A percentile compares a stretch with the other conserved stretches of the same genome.
phyloP scores from a whole-genome alignment of 352 stramenopile species.

The Phytophthora citricola region DNA sequence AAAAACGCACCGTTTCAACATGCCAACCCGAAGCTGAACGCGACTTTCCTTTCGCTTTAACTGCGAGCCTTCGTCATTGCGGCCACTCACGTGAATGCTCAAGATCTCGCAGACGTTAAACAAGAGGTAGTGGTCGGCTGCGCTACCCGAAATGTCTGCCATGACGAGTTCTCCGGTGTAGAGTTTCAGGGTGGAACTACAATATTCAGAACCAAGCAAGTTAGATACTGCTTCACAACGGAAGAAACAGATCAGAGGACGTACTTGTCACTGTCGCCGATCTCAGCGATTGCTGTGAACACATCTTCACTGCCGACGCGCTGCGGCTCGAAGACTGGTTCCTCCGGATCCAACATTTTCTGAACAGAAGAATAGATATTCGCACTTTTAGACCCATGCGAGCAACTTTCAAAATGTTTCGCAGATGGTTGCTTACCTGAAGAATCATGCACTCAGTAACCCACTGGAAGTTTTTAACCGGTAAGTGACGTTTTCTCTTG shows the following conservation, averaged over 20 bases:
- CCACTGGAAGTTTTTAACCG: conserved; percentile 78
- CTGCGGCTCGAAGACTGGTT: conserved; percentile 56
- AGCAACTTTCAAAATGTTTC: neutral
- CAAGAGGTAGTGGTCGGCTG: conserved; percentile 74
- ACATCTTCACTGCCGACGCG: conserved; percentile 41
- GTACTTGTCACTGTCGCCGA: conserved; percentile 68
- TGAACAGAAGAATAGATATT: conserved; percentile 23
- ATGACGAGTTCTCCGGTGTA: conserved; percentile 78
- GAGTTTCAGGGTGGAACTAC: conserved; percentile 59
- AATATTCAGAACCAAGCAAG: conserved; percentile 7
- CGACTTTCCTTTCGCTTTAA: conserved; percentile 32
- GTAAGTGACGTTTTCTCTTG: conserved; percentile 40
- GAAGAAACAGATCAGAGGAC: conserved; percentile 9
- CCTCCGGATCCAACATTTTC: conserved; percentile 51
- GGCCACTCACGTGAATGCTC: conserved; percentile 49
- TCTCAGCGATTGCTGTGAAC: conserved; percentile 51
- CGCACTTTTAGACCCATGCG: no score
- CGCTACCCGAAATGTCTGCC: conserved; percentile 63
- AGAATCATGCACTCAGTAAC: conserved; percentile 85
- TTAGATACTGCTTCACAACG: neutral
- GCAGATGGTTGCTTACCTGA: conserved; percentile 47
- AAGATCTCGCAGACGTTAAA: conserved; percentile 87
- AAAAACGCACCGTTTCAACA: conserved; percentile 65
- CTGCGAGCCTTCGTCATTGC: conserved; percentile 34
- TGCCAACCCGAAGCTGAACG: conserved; percentile 64